Percentiles rank a stretch among this genome's conserved stretches.
Evolutionary conservation across 1,139 yeast genomes (phyloP).

Genomic region (Hemisphaericaspora xylanilytica): DNA sequence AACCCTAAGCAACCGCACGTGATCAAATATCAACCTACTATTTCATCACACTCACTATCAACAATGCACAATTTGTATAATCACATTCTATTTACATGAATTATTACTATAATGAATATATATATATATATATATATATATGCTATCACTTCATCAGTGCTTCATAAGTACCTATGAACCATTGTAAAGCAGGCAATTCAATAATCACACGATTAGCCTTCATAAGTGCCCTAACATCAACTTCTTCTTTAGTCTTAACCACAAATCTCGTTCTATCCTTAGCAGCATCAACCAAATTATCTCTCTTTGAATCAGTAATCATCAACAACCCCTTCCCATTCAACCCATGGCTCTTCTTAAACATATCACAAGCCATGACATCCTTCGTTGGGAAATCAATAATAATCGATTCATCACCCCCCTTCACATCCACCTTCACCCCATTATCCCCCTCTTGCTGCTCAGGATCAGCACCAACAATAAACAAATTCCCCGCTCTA

Average conservation of each 20-base stretch:
- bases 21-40: constrained; percentile 2
- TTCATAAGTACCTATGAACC: constrained; percentile 40
- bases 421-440: too few species aligned
- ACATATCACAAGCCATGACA: constrained; percentile 54
- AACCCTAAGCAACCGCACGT: constrained; percentile 17
- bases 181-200: constrained; percentile 72
- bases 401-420: constrained; percentile 21
- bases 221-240: constrained; percentile 80
- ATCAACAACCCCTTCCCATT: constrained; percentile 61
- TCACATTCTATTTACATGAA: constrained; percentile 13
- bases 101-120: constrained; percentile 1
- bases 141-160: constrained; percentile 1
- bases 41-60: too few species aligned
- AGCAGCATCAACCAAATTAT: constrained; percentile 36
- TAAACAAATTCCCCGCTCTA: constrained; percentile 65
- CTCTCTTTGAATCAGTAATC: constrained; percentile 53
- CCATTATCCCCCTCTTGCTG: too few species aligned
- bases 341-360: constrained; percentile 57
- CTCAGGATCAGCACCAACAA: constrained; percentile 55
- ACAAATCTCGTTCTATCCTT: constrained; percentile 33
- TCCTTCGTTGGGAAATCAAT: constrained; percentile 49
- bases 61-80: too few species aligned
- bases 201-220: constrained; percentile 76
- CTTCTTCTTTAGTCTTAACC: constrained; percentile 73
- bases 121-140: neutral